Evolutionary conservation across 2,329 filamentous ascomycete genomes (phyloP).

Genomic region (Metarhizium album): DNA sequence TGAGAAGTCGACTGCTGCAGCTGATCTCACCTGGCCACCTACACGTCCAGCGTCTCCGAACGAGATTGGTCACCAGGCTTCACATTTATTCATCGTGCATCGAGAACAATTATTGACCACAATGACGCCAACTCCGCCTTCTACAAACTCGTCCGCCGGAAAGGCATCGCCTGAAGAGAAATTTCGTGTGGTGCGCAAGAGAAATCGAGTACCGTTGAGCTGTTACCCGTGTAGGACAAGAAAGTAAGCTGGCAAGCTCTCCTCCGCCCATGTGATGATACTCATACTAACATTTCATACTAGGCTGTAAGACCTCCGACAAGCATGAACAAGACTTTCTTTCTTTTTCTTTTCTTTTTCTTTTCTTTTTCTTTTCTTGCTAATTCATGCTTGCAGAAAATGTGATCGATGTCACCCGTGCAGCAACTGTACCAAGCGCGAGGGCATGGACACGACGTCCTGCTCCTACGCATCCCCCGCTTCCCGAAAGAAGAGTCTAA

Average conservation of each 20-base stretch:
- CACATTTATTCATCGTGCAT: not conserved
- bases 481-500: conserved; percentile 63
- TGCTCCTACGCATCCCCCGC: conserved; percentile 74
- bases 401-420: conserved; percentile 87
- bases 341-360: not conserved
- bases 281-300: conserved; percentile 10
- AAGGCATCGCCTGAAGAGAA: conserved; percentile 74
- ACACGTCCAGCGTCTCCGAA: not conserved
- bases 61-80: not conserved
- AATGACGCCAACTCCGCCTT: conserved; percentile 70
- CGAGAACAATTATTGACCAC: not conserved
- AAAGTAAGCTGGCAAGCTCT: conserved; percentile 48
- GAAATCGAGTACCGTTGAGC: conserved; percentile 84
- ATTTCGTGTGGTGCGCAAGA: conserved; percentile 79
- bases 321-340: not conserved
- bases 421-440: conserved; percentile 88
- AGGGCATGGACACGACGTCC: conserved; percentile 66
- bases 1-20: not conserved
- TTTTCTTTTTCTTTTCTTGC: not conserved
- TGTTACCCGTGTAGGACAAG: conserved; percentile 84
- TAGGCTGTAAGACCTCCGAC: conserved; percentile 24
- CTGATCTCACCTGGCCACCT: not conserved
- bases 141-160: conserved; percentile 65
- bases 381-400: conserved; percentile 45
- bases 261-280: conserved; percentile 1